Base-by-base conservation (phyloP, 805 yeast genomes). In the Candida oleophila region DNA sequence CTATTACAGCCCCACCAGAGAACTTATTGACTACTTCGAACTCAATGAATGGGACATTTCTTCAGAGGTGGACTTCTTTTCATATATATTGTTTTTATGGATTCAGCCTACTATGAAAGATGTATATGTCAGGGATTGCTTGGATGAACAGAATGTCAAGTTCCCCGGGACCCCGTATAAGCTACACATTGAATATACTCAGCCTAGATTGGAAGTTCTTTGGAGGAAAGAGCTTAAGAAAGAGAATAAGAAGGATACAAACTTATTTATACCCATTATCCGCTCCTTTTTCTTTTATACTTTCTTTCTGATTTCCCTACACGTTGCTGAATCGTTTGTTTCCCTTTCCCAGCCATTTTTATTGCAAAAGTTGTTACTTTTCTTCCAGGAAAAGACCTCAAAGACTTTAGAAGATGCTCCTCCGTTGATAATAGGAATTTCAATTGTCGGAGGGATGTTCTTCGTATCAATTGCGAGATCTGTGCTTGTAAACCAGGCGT, bases 301-400 rank as follows among this genome's bases (percentile, higher is more conserved):
- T 4, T 51, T 53, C 12, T 62, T 63, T 32, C 30, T 60, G 20
- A 41, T 57, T 21, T 59, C 64, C 39, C 32, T 48, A 4, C 57
- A 47, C 46, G 69, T 65, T 43, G 50, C 61, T 9, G 70, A 64
- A 41, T 59, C 60, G n/a, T 16, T 50, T 2, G 53, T 54, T n/a
- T 55, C 57, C 18, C 49, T 61, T 38, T 43, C 61, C 15, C 60
- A 58, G 41, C 71, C 73, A 5, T 68, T 61, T 50, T 49, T 68
- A 19, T 58, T 68, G 37, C 62, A 58, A 49, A 48, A 50, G 22
- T 61, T 68, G 42, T 64, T 68, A 32, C 44, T 57, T 21, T 65
- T 55, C 54, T 62, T 66, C 45, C 45, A 54, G 14, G 52, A 60
- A 43, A 33, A 22, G n/a, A 22, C 34, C 3, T 41, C 47, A 19